Evolutionary conservation across 2,329 filamentous ascomycete genomes (phyloP).

Genomic region (Paecilomyces fulvus): DNA sequence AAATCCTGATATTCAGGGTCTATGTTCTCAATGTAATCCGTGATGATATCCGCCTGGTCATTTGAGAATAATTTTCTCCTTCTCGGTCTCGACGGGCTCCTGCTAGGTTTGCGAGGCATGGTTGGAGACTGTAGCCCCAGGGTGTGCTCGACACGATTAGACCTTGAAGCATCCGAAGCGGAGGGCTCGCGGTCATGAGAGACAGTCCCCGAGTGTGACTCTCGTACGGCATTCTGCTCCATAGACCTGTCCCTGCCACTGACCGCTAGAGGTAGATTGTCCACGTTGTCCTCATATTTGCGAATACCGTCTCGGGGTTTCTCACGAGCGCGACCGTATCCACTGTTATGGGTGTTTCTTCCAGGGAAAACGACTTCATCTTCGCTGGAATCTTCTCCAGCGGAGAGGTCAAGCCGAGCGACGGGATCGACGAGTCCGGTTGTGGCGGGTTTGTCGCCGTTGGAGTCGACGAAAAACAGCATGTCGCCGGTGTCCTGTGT

Average conservation of each 20-base stretch:
- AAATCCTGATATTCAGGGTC: background rate
- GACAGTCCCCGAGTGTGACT: no score
- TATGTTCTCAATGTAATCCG: background rate
- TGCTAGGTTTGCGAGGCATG: background rate
- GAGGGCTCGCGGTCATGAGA: background rate
- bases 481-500: background rate
- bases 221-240: background rate
- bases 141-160: background rate
- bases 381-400: conserved; percentile 55
- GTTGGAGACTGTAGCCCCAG: background rate
- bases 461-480: conserved; percentile 29
- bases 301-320: background rate
- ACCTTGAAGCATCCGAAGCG: background rate
- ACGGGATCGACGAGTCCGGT: conserved; percentile 23
- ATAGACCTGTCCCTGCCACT: background rate
- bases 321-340: conserved; percentile 5
- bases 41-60: background rate
- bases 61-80: background rate
- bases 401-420: conserved; percentile 24
- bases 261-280: background rate
- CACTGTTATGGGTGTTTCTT: conserved; percentile 20
- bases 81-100: background rate
- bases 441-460: conserved; percentile 15
- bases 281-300: background rate
- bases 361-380: conserved; percentile 45